A percentile compares a stretch with the other conserved stretches of the same genome.
Conservation (phyloP, 1,139 yeast genomes). For the Suhomyces coccinellae region DNA sequence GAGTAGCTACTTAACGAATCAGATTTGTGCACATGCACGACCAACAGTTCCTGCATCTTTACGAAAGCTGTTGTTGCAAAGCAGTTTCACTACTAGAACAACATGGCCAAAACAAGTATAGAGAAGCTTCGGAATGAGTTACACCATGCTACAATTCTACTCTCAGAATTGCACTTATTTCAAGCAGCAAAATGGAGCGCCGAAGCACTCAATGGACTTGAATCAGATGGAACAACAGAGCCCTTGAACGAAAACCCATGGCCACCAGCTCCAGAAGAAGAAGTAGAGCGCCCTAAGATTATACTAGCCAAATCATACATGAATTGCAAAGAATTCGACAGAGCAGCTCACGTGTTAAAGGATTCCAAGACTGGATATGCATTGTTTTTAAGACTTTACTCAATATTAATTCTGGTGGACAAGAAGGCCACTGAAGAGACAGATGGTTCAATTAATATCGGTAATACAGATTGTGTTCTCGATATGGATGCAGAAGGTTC, state of each 20-base stretch:
- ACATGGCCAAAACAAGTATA: slow-evolving; percentile 10
- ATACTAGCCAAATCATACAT: slow-evolving; percentile 73
- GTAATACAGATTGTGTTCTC: slow-evolving; percentile 18
- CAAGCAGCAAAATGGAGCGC: slow-evolving; percentile 82
- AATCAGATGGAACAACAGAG: slow-evolving; percentile 1
- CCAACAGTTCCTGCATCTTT: neutral
- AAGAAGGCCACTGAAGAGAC: slow-evolving; percentile 70
- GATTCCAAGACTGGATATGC: slow-evolving; percentile 57
- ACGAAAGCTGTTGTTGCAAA: neutral
- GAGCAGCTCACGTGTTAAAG: slow-evolving; percentile 65
- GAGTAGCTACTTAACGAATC: neutral
- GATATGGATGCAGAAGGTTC: slow-evolving; percentile 12
- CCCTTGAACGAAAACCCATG: neutral
- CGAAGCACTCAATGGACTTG: slow-evolving; percentile 64
- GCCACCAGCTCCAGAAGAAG: slow-evolving; percentile 28
- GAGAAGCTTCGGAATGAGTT: slow-evolving; percentile 25
- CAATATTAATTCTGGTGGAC: slow-evolving; percentile 72
- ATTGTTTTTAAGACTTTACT: slow-evolving; percentile 64
- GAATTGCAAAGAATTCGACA: slow-evolving; percentile 80
- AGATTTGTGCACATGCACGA: neutral
- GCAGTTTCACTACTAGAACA: neutral
- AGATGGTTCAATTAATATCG: slow-evolving; percentile 53
- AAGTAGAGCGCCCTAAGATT: slow-evolving; percentile 37
- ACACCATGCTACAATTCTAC: slow-evolving; percentile 26
- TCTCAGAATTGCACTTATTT: slow-evolving; percentile 51